Evolutionary conservation across 768 basidiomycete species (phyloP), one percentile per base, ranked within the genome.

Genomic region (Boletus vinaceobasis): DNA sequence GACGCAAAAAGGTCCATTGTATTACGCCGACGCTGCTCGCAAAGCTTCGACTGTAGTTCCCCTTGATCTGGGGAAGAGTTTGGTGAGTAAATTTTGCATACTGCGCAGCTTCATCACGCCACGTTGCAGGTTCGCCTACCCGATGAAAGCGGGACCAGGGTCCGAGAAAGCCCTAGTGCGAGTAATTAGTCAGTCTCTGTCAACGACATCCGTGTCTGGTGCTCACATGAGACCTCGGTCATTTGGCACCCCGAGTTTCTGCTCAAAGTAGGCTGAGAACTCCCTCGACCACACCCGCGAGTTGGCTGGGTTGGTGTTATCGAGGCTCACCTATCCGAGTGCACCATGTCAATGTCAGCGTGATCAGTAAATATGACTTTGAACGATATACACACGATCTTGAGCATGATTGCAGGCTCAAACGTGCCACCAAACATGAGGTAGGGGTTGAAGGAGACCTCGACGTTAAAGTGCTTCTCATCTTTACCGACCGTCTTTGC

Each of bases 371-470:
- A 10, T 1, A 13, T 2, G 35, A 43, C 17, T 5, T 29, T 19
- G 27, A 8, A 7, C 7, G 1, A 40, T 32, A 36, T n/a, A 74
- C 86, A 50, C 55, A 89, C 88, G 55, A 86, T 71, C 43, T 66
- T 69, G 50, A 89, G 70, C 47, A 79, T 72, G 69, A 86, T 80
- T 4, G 86, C 83, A 19, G 87, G 87, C 15, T 87, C 86, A 50
- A 86, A 79, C 5, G 80, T 79, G 14, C 86, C 87, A 19, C 59
- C 74, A 62, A 83, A 88, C 4, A 82, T 77, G 55, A 88, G 75
- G 35, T 73, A 75, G 50, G 87, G 82, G 59, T 84, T 82, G 72
- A 84, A 76, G 11, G 67, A 74, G 60, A 83, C 77, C 58, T 77
- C 75, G 57, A 82, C 71, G n/a, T 77, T 74, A 59, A 89, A 81